phyloP scores from a whole-genome alignment of 495 filamentous ascomycete species.

The Penicillium flavigenum region DNA sequence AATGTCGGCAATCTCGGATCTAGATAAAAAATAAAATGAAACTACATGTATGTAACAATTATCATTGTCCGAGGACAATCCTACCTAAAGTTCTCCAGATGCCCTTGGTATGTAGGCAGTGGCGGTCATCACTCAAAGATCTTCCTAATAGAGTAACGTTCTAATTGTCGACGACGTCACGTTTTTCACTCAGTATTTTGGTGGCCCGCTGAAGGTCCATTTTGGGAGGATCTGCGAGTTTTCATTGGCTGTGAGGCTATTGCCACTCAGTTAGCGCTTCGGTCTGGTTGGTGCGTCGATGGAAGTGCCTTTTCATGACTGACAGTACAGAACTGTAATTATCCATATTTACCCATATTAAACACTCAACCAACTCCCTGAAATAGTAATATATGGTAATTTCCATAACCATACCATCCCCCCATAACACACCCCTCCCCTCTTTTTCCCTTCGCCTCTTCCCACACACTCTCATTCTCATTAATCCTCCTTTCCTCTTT shows the following conservation, averaged over 20 bases:
- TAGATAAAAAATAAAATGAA: background rate
- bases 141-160: background rate
- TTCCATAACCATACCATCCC: conserved; percentile 18
- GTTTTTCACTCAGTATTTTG: conserved; percentile 7
- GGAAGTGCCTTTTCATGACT: conserved; percentile 17
- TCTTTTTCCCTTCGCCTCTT: conserved; percentile 28
- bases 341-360: background rate
- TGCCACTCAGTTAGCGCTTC: conserved; percentile 28
- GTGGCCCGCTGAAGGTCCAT: background rate
- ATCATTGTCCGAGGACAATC: background rate
- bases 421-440: conserved; percentile 26
- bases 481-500: conserved; percentile 32
- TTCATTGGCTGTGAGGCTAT: conserved; percentile 22
- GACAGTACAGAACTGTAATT: conserved; percentile 6
- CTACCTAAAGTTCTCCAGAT: background rate
- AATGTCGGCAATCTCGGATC: background rate
- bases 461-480: conserved; percentile 22
- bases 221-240: background rate
- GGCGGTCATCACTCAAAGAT: background rate
- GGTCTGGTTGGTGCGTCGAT: conserved; percentile 37
- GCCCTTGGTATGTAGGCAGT: conserved; percentile 5
- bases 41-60: conserved; percentile 1
- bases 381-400: conserved; percentile 2
- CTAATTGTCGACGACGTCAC: conserved; percentile 30
- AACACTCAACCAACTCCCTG: background rate